Evolutionary conservation across 75 land plant genomes (phyloP).

Genomic region (Ceratopteris richardii): DNA sequence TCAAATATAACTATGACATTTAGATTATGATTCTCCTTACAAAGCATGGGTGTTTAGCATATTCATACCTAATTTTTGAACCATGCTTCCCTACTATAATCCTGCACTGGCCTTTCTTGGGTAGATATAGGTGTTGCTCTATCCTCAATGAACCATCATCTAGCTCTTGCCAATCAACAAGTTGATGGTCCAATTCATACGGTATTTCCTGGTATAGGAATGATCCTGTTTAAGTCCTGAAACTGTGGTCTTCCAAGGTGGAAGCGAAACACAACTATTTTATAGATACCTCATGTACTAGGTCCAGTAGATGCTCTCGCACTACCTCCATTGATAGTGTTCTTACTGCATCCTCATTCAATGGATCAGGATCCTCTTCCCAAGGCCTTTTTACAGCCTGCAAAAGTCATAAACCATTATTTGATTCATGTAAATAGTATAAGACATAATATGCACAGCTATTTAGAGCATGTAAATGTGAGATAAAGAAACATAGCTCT

Average conservation of each 20-base stretch:
- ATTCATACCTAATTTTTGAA: conserved; percentile 63
- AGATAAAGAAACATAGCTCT: neutral
- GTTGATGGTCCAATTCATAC: conserved; percentile 70
- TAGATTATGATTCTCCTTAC: no score
- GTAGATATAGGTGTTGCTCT: conserved; percentile 77
- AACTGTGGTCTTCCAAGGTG: no score
- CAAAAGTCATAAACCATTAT: no score
- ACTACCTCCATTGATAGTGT: conserved; percentile 77
- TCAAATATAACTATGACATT: neutral
- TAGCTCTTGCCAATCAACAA: conserved; percentile 80
- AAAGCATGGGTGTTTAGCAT: neutral
- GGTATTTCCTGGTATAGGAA: conserved; percentile 92
- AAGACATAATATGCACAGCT: no score
- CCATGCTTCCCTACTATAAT: conserved; percentile 88
- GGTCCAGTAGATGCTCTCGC: conserved; percentile 71
- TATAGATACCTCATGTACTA: conserved; percentile 75
- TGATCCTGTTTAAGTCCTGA: no score
- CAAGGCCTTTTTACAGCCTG: conserved; percentile 94
- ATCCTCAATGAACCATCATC: conserved; percentile 85
- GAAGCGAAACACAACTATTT: no score
- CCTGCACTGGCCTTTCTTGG: conserved; percentile 61
- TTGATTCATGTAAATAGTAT: no score
- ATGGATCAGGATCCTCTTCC: conserved; percentile 71
- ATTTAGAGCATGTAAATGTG: no score
- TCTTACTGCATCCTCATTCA: conserved; percentile 65